A percentile compares a stretch with the other conserved stretches of the same genome.
Evolutionary conservation across 805 yeast genomes (phyloP).

Genomic region (Kuraishia ogatae): DNA sequence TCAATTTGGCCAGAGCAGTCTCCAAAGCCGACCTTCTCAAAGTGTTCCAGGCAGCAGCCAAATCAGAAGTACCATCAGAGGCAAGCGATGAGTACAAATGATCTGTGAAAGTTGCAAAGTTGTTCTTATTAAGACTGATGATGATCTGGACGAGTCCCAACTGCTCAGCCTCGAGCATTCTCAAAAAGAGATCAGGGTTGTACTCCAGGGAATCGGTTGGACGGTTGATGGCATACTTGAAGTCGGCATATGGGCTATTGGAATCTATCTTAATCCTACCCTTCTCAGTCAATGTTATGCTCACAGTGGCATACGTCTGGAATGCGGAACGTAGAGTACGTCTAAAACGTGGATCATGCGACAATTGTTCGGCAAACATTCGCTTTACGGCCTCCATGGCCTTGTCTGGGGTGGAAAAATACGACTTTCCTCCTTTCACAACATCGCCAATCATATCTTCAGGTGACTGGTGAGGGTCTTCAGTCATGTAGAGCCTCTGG

Average conservation of each 20-base stretch:
- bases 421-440: slow-evolving; percentile 24
- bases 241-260: slow-evolving; percentile 75
- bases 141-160: slow-evolving; percentile 64
- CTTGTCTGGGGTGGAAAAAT: slow-evolving; percentile 47
- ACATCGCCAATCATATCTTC: slow-evolving; percentile 41
- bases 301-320: slow-evolving; percentile 56
- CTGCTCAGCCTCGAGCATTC: slow-evolving; percentile 89
- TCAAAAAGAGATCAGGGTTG: slow-evolving; percentile 73
- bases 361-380: slow-evolving; percentile 70
- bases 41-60: slow-evolving; percentile 74
- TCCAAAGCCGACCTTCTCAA: slow-evolving; percentile 62
- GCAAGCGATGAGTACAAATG: slow-evolving; percentile 47
- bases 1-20: slow-evolving; percentile 57
- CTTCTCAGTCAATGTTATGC: slow-evolving; percentile 75
- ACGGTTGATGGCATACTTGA: slow-evolving; percentile 84
- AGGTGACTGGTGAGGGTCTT: slow-evolving; percentile 58
- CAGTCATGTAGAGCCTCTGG: slow-evolving; percentile 62
- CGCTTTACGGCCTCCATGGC: slow-evolving; percentile 70
- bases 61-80: slow-evolving; percentile 72
- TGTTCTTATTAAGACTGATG: slow-evolving; percentile 39
- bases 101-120: slow-evolving; percentile 32
- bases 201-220: slow-evolving; percentile 64
- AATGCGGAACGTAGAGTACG: slow-evolving; percentile 57
- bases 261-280: slow-evolving; percentile 71
- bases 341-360: slow-evolving; percentile 74